These are phyloP conservation scores for Helminthosporium solani DNA, from an alignment of 2,329 filamentous ascomycete species.

Conservation along the genomic window DNA sequence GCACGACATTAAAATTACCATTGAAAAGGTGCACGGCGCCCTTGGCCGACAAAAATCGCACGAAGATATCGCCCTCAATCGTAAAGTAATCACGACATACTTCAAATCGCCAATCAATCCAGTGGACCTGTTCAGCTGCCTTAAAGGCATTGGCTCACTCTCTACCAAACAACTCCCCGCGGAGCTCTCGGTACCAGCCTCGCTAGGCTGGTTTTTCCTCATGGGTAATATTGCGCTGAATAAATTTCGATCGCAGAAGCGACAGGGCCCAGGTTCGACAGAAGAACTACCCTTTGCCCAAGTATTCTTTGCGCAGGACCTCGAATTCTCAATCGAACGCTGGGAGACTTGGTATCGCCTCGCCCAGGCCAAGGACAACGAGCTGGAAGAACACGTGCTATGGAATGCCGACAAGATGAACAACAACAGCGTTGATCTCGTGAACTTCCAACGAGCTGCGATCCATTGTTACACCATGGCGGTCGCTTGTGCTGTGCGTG, in stretches of 20 bases:
- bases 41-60: constrained; percentile 76
- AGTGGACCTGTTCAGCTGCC: constrained; percentile 73
- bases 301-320: constrained; percentile 75
- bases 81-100: constrained; percentile 77
- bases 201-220: constrained; percentile 88
- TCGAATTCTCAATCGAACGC: constrained; percentile 76
- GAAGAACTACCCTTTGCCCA: constrained; percentile 82
- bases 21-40: constrained; percentile 89
- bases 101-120: constrained; percentile 84
- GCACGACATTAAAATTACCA: constrained; percentile 83
- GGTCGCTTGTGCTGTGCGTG: constrained; percentile 60
- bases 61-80: constrained; percentile 81
- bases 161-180: constrained; percentile 53
- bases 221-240: constrained; percentile 85
- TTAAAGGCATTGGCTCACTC: constrained; percentile 68
- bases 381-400: constrained; percentile 81
- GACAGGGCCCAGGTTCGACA: constrained; percentile 74
- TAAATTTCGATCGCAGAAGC: constrained; percentile 79
- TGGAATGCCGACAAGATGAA: constrained; percentile 93
- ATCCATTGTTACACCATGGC: constrained; percentile 79
- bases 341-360: constrained; percentile 93
- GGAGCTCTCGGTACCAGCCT: constrained; percentile 69
- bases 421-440: constrained; percentile 72
- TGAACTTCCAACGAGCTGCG: constrained; percentile 73
- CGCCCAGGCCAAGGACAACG: constrained; percentile 83